A percentile compares a stretch with the other conserved stretches of the same genome.
Conservation (phyloP, 75 land plant genomes). For the Ceratopteris richardii region DNA sequence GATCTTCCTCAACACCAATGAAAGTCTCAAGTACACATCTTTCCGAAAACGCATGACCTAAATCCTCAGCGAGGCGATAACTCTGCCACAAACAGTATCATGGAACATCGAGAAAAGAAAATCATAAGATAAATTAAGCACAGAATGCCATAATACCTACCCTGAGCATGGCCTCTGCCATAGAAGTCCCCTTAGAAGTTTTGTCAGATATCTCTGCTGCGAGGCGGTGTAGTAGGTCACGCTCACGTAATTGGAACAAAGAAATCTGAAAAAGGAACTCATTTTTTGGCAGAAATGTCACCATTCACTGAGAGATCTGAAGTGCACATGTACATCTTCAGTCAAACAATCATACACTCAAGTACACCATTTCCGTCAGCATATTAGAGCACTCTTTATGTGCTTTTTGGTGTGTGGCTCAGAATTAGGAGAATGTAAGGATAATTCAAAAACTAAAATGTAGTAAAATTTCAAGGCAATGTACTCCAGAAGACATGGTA, state of each 20-base stretch:
- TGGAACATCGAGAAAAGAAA: not conserved
- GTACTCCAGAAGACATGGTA: too few relatives aligned
- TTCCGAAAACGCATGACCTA: constrained; percentile 79
- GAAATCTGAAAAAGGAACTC: constrained; percentile 36
- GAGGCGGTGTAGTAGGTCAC: constrained; percentile 64
- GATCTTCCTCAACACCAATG: constrained; percentile 39
- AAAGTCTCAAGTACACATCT: constrained; percentile 47
- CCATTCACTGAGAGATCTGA: too few relatives aligned
- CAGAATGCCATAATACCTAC: constrained; percentile 20
- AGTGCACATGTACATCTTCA: too few relatives aligned
- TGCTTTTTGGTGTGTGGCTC: too few relatives aligned
- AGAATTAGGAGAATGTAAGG: too few relatives aligned
- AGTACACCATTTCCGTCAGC: not conserved
- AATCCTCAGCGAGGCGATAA: constrained; percentile 76
- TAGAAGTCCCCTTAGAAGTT: constrained; percentile 45
- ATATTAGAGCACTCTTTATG: too few relatives aligned
- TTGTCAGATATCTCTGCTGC: constrained; percentile 42
- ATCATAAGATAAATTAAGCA: not conserved
- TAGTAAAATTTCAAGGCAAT: too few relatives aligned
- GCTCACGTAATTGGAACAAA: constrained; percentile 68
- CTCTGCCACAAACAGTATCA: too few relatives aligned
- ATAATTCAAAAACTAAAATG: too few relatives aligned
- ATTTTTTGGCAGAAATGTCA: too few relatives aligned
- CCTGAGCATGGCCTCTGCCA: constrained; percentile 45
- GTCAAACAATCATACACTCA: constrained; percentile 2